These are phyloP conservation scores for Cryphonectria parasitica DNA, from an alignment of 2,329 filamentous ascomycete genomes.

Conservation along the genomic window DNA sequence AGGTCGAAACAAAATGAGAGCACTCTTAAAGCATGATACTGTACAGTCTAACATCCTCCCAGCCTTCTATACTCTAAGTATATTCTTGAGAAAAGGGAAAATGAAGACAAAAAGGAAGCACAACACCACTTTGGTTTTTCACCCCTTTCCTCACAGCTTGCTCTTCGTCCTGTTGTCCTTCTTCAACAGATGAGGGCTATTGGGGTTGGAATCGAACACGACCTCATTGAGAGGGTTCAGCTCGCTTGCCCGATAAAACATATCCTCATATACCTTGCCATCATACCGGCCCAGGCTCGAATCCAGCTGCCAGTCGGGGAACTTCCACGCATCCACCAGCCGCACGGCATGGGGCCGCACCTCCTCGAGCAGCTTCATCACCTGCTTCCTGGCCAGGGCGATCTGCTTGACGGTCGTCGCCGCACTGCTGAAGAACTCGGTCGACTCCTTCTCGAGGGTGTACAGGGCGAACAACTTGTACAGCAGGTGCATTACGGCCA, in stretches of 20 bases:
- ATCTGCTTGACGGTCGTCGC: conserved; percentile 76
- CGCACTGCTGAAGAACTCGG: conserved; percentile 72
- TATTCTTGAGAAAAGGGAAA: not conserved
- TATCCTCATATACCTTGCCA: conserved; percentile 77
- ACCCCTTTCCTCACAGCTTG: conserved; percentile 46
- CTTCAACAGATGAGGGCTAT: conserved; percentile 64
- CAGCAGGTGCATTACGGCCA: conserved; percentile 68
- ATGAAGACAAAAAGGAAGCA: not conserved
- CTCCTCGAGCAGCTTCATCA: conserved; percentile 71
- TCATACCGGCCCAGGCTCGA: conserved; percentile 71
- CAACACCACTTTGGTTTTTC: not conserved
- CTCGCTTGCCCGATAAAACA: conserved; percentile 73
- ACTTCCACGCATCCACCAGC: conserved; percentile 75
- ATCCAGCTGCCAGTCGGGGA: conserved; percentile 79
- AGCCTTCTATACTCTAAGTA: not conserved
- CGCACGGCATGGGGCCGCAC: conserved; percentile 74
- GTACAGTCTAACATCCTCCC: conserved; percentile 11
- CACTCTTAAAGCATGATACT: not conserved
- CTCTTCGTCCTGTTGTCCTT: conserved; percentile 55
- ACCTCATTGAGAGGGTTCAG: conserved; percentile 74
- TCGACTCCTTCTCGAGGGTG: conserved; percentile 66
- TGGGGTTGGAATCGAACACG: conserved; percentile 73
- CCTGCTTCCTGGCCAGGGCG: conserved; percentile 66
- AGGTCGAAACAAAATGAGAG: not conserved
- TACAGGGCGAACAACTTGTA: conserved; percentile 79